Conservation (phyloP, 169 alveolate genomes). For the Plasmodium knowlesi region DNA sequence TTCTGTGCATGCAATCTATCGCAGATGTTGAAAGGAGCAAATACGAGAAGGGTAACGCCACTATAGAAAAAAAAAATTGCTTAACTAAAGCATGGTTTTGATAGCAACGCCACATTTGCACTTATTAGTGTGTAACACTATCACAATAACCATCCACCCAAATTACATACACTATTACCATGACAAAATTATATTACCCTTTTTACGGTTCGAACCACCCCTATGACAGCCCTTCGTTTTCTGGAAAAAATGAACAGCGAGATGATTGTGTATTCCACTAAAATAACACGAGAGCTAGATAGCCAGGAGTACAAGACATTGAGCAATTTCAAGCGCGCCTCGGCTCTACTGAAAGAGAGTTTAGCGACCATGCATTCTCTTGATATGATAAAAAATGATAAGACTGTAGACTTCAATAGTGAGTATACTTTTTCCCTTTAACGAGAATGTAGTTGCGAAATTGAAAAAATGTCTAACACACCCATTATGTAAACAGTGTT, state of each 20-base stretch:
- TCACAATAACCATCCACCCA: too few relatives aligned
- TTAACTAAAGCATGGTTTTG: too few relatives aligned
- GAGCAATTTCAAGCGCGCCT: background rate
- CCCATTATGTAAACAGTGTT: background rate
- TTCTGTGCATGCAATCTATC: background rate
- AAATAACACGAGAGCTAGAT: slow-evolving; percentile 6
- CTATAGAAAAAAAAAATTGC: background rate
- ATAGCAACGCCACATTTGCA: too few relatives aligned
- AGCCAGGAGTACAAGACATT: background rate
- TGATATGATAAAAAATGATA: slow-evolving; percentile 10
- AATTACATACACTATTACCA: too few relatives aligned
- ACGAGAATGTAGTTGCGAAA: background rate
- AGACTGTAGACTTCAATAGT: background rate
- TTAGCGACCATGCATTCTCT: slow-evolving; percentile 46
- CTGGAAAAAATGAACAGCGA: slow-evolving; percentile 22
- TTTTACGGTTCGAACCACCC: too few relatives aligned
- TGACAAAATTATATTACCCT: too few relatives aligned
- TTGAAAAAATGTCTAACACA: background rate
- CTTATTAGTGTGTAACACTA: too few relatives aligned
- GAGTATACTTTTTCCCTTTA: background rate
- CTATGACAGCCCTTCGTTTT: slow-evolving; percentile 17
- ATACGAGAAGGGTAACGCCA: slow-evolving; percentile 41
- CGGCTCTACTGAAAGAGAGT: slow-evolving; percentile 23
- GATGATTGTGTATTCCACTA: background rate
- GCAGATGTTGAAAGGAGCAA: slow-evolving; percentile 56